Conservation (phyloP, 2,329 filamentous ascomycete species). For the Cladosporium cucumerinum region DNA sequence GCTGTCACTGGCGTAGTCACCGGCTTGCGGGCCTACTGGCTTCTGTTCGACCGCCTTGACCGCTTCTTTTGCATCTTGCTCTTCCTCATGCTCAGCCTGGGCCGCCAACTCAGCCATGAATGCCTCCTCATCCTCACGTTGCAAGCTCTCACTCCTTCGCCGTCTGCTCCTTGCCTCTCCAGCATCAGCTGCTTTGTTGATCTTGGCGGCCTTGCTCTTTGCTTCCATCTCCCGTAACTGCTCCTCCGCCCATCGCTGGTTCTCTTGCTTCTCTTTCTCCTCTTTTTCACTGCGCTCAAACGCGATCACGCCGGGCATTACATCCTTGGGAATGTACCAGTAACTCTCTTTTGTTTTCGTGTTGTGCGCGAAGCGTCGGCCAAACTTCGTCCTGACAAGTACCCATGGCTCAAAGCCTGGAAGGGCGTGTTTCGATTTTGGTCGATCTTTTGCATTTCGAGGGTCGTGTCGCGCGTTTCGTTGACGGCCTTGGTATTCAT, state of each 20-base stretch:
- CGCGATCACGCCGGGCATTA: slow-evolving; percentile 69
- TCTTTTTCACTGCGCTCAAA: slow-evolving; percentile 71
- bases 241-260: slow-evolving; percentile 33
- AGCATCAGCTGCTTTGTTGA: slow-evolving; percentile 21
- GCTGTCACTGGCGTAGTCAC: slow-evolving; percentile 61
- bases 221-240: slow-evolving; percentile 30
- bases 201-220: slow-evolving; percentile 22
- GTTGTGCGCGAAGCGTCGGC: slow-evolving; percentile 87
- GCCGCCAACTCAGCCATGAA: slow-evolving; percentile 33
- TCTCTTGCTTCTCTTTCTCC: slow-evolving; percentile 50
- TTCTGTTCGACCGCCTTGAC: slow-evolving; percentile 32
- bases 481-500: slow-evolving; percentile 18
- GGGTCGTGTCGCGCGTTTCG: slow-evolving; percentile 25
- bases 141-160: slow-evolving; percentile 32
- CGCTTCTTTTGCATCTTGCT: slow-evolving; percentile 65
- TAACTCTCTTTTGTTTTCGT: slow-evolving; percentile 80
- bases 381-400: slow-evolving; percentile 87
- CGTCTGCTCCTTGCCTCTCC: slow-evolving; percentile 21
- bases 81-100: slow-evolving; percentile 34
- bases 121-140: slow-evolving; percentile 35
- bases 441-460: slow-evolving; percentile 61
- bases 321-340: slow-evolving; percentile 88
- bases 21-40: slow-evolving; percentile 22
- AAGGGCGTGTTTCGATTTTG: slow-evolving; percentile 74
- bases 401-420: slow-evolving; percentile 84